These are phyloP conservation scores for Logfia minima DNA, from an alignment of 129 eudicot genomes.

Conservation along the genomic window DNA sequence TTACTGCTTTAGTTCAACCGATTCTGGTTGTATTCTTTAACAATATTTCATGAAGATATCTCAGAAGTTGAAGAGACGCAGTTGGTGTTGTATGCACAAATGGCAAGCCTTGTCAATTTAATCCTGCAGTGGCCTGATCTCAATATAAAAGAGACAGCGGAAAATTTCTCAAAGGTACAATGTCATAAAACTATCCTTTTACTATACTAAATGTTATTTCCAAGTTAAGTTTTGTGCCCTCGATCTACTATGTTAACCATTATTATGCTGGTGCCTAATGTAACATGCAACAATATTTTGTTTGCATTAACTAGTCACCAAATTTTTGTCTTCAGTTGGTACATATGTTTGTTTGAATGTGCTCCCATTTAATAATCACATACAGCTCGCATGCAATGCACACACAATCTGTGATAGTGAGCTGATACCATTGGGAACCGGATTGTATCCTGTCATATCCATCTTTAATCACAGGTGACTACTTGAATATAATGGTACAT, in stretches of 20 bases:
- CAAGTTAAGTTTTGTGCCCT: constrained; percentile 1
- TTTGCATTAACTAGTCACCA: constrained; percentile 2
- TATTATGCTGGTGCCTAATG: background rate
- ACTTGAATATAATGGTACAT: background rate
- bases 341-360: constrained; percentile 15
- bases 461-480: constrained; percentile 89
- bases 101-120: constrained; percentile 88
- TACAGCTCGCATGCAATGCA: constrained; percentile 95
- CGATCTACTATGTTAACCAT: background rate
- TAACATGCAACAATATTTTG: background rate
- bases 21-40: constrained; percentile 35
- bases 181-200: constrained; percentile 7
- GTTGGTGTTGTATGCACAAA: constrained; percentile 84
- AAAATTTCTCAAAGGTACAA: constrained; percentile 83
- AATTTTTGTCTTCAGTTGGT: background rate
- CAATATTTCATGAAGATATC: constrained; percentile 50
- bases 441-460: constrained; percentile 77
- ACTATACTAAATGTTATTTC: constrained; percentile 6
- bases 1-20: constrained; percentile 3
- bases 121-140: constrained; percentile 79
- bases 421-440: constrained; percentile 91
- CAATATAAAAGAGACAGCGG: constrained; percentile 78
- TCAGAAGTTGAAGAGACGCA: constrained; percentile 72
- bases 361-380: constrained; percentile 5
- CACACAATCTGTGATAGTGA: constrained; percentile 91